Evolutionary conservation across 495 filamentous ascomycete species (phyloP).

Genomic region (Hamigera avellanea): DNA sequence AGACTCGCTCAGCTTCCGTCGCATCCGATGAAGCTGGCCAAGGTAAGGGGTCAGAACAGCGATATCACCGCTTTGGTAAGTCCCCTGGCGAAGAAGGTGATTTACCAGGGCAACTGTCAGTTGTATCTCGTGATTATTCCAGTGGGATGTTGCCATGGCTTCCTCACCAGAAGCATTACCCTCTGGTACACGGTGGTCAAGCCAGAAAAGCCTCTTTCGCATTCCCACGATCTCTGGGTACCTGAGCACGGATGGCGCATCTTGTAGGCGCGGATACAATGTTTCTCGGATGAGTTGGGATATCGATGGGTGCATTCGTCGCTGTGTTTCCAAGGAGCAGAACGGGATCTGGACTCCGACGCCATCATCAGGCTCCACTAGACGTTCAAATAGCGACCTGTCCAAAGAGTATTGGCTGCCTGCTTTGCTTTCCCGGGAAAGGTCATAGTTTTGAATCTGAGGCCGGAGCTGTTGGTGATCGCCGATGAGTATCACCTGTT

Average conservation of each 20-base stretch:
- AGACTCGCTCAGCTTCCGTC: conserved; percentile 10
- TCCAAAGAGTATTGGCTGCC: conserved; percentile 49
- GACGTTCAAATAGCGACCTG: conserved; percentile 51
- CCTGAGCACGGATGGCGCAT: conserved; percentile 30
- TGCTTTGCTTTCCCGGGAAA: conserved; percentile 41
- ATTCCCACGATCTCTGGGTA: conserved; percentile 54
- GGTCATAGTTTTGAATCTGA: conserved; percentile 36
- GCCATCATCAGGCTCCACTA: conserved; percentile 29
- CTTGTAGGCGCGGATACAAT: conserved; percentile 52
- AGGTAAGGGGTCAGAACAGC: conserved; percentile 63
- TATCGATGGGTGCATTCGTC: conserved; percentile 64
- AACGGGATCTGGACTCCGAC: conserved; percentile 27
- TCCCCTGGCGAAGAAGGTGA: conserved; percentile 54
- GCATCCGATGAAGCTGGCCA: conserved; percentile 47
- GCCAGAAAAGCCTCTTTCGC: conserved; percentile 54
- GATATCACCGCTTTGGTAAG: conserved; percentile 50
- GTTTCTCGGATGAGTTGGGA: conserved; percentile 44
- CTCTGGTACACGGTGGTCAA: conserved; percentile 52
- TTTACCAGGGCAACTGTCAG: conserved; percentile 50
- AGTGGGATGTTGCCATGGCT: conserved; percentile 37
- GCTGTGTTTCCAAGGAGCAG: conserved; percentile 24
- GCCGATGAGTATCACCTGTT: conserved; percentile 59
- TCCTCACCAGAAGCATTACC: conserved; percentile 24
- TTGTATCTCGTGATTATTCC: conserved; percentile 52
- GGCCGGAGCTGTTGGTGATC: conserved; percentile 60